Conservation (phyloP, 768 basidiomycete genomes). For the Leucocoprinus sp. region DNA sequence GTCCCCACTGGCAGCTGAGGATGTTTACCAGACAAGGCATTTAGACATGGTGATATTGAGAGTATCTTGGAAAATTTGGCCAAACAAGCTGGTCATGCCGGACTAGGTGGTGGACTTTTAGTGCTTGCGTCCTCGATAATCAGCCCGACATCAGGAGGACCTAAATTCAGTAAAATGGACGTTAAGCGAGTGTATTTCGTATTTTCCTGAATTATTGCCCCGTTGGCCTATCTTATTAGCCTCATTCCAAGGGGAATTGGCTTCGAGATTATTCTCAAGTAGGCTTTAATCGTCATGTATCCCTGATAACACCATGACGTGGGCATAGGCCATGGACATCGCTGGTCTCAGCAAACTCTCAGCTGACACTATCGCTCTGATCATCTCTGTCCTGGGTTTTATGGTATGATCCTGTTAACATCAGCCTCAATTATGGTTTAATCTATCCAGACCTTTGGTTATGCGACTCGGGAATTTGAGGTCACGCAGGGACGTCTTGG, state of each 20-base stretch:
- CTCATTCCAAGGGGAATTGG: constrained; percentile 48
- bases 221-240: background rate
- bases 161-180: constrained; percentile 57
- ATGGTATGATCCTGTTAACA: constrained; percentile 26
- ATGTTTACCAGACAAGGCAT: constrained; percentile 48
- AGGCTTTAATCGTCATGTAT: constrained; percentile 1
- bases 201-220: background rate
- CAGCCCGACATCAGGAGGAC: constrained; percentile 36
- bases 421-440: background rate
- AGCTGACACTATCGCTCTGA: constrained; percentile 52
- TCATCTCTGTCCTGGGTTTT: constrained; percentile 51
- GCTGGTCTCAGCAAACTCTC: constrained; percentile 59
- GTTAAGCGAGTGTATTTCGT: constrained; percentile 64
- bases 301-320: background rate
- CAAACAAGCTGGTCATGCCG: constrained; percentile 43
- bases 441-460: constrained; percentile 44
- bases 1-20: background rate
- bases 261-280: constrained; percentile 63
- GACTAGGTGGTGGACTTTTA: constrained; percentile 36
- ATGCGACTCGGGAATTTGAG: constrained; percentile 60
- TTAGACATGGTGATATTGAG: constrained; percentile 73
- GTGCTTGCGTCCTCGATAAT: constrained; percentile 41
- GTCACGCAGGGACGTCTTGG: constrained; percentile 67
- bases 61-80: constrained; percentile 52
- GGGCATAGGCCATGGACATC: constrained; percentile 56